Conservation (phyloP, 257 asterid species). For the Gentiana dahurica region DNA sequence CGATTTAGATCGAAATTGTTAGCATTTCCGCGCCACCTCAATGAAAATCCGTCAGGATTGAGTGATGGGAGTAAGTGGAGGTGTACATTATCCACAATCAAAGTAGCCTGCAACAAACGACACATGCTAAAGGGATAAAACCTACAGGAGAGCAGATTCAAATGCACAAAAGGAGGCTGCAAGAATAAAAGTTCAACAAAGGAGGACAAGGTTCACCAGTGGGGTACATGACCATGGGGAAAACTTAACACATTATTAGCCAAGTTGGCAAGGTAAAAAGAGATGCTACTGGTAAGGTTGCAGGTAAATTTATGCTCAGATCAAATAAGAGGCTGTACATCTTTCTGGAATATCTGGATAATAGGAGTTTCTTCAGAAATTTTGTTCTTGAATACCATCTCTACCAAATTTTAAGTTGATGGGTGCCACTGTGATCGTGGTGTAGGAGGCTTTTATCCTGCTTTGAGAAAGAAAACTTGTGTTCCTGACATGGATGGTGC, state of each 20-base stretch:
- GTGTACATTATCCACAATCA: slow-evolving; percentile 59
- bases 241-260: not conserved
- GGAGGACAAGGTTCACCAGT: not conserved
- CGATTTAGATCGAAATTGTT: slow-evolving; percentile 69
- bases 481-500: too few relatives aligned
- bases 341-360: too few relatives aligned
- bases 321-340: too few relatives aligned
- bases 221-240: too few relatives aligned
- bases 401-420: too few relatives aligned
- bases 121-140: slow-evolving; percentile 2
- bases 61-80: slow-evolving; percentile 82
- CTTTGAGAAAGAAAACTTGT: too few relatives aligned
- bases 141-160: not conserved
- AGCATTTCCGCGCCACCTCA: slow-evolving; percentile 62
- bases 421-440: too few relatives aligned
- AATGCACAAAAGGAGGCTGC: too few relatives aligned
- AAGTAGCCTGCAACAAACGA: slow-evolving; percentile 39
- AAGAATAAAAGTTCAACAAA: not conserved
- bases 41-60: slow-evolving; percentile 73
- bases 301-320: too few relatives aligned
- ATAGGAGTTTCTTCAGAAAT: too few relatives aligned
- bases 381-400: too few relatives aligned
- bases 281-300: not conserved
- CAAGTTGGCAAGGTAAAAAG: not conserved
- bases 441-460: too few relatives aligned